A percentile compares a stretch with the other conserved stretches of the same genome.
These are phyloP conservation scores for Nakazawaea pomicola DNA, from an alignment of 805 yeast species.

Conservation along the genomic window DNA sequence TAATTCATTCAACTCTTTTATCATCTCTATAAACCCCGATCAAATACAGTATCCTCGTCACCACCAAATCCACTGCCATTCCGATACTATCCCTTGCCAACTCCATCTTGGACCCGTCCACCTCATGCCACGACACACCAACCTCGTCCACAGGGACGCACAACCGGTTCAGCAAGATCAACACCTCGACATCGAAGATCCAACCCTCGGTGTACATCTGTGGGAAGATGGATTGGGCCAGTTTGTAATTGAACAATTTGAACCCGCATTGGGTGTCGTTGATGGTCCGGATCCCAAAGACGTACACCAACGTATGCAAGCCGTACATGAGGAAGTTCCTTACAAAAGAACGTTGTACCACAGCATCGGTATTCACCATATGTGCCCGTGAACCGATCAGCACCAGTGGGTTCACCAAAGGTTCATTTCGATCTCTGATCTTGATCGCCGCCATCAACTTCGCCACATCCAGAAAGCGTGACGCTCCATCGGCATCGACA, in stretches of 20 bases:
- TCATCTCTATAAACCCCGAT: constrained; percentile 67
- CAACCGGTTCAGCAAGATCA: constrained; percentile 74
- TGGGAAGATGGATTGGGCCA: constrained; percentile 69
- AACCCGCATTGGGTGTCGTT: constrained; percentile 98
- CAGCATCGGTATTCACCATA: constrained; percentile 94
- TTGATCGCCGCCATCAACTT: constrained; percentile 43
- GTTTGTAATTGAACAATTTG: constrained; percentile 75
- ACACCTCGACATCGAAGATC: constrained; percentile 95
- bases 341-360: constrained; percentile 85
- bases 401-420: constrained; percentile 41
- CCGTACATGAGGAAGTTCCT: constrained; percentile 93
- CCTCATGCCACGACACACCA: constrained; percentile 95
- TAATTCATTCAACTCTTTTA: not conserved
- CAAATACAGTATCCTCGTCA: constrained; percentile 82
- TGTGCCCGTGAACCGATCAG: constrained; percentile 95
- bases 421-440: constrained; percentile 16
- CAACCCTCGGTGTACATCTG: constrained; percentile 95
- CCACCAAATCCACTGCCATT: constrained; percentile 93
- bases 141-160: constrained; percentile 65
- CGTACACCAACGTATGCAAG: constrained; percentile 75
- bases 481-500: constrained; percentile 98
- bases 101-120: constrained; percentile 90
- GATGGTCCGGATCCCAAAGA: constrained; percentile 84
- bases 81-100: constrained; percentile 83
- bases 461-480: constrained; percentile 65